Conservation (phyloP, 352 stramenopile genomes). For the Aphanomyces astaci region DNA sequence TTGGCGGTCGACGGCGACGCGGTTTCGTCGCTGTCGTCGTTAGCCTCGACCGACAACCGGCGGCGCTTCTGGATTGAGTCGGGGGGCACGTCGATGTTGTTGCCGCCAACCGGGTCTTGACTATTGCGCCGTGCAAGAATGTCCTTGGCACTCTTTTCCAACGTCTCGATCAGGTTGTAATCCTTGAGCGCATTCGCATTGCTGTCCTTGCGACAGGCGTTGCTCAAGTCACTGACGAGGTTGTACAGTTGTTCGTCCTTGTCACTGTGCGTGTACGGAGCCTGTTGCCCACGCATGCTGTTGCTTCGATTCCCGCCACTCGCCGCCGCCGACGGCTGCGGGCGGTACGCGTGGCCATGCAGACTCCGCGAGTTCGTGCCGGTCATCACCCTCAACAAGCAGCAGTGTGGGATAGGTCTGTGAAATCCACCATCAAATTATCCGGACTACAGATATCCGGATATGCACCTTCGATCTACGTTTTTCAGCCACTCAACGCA, state of each 20-base stretch:
- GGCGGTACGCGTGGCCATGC: background rate
- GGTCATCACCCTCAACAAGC: background rate
- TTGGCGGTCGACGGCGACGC: too few relatives aligned
- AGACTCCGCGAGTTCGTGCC: background rate
- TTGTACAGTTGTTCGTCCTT: slow-evolving; percentile 22
- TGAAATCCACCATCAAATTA: slow-evolving; percentile 4
- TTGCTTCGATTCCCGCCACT: slow-evolving; percentile 11
- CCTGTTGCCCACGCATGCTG: background rate
- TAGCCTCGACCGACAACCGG: slow-evolving; percentile 11
- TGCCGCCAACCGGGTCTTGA: background rate
- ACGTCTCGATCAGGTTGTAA: slow-evolving; percentile 22
- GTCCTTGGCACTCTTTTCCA: slow-evolving; percentile 24
- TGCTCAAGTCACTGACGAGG: slow-evolving; percentile 22
- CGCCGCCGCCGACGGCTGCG: background rate
- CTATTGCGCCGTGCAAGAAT: slow-evolving; percentile 8
- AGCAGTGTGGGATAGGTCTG: background rate
- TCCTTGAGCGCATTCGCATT: slow-evolving; percentile 20
- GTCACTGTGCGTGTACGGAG: slow-evolving; percentile 17
- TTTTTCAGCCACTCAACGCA: background rate
- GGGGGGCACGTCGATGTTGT: background rate
- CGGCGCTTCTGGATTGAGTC: slow-evolving; percentile 10
- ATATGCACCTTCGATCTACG: background rate
- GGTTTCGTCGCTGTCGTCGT: slow-evolving; percentile 1
- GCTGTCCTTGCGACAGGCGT: slow-evolving; percentile 23
- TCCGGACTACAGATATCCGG: background rate